Evolutionary conservation across 352 stramenopile species (phyloP).

Genomic region (Phytopythium sindhum): DNA sequence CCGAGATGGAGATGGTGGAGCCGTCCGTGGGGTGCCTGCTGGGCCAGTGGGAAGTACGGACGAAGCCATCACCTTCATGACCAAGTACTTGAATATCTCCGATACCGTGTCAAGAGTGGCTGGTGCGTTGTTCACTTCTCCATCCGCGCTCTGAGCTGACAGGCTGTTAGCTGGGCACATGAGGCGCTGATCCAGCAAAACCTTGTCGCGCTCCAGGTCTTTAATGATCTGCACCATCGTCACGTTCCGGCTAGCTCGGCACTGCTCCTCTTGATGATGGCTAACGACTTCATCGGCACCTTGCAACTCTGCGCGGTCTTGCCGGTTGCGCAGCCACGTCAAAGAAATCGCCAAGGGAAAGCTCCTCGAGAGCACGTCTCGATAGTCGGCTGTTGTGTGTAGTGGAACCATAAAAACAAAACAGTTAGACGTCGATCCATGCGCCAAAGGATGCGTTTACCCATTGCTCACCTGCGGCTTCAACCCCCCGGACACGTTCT

Average conservation of each 20-base stretch:
- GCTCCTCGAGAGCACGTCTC: constrained; percentile 29
- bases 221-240: constrained; percentile 80
- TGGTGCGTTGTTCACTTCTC: constrained; percentile 1
- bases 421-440: neutral
- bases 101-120: constrained; percentile 35
- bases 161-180: constrained; percentile 19
- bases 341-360: constrained; percentile 59
- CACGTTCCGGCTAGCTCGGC: constrained; percentile 52
- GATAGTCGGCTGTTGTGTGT: constrained; percentile 31
- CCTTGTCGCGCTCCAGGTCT: constrained; percentile 64
- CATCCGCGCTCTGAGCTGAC: neutral
- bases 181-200: constrained; percentile 54
- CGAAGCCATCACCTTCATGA: constrained; percentile 34
- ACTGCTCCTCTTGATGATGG: constrained; percentile 37
- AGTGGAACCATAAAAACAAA: neutral
- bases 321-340: constrained; percentile 55
- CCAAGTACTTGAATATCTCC: constrained; percentile 60
- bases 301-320: constrained; percentile 32
- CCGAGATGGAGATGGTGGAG: constrained; percentile 25
- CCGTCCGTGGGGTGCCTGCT: neutral
- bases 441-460: neutral
- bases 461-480: constrained; percentile 15
- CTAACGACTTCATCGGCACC: constrained; percentile 5
- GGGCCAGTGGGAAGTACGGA: constrained; percentile 8
- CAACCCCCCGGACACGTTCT: constrained; percentile 25